phyloP scores from a whole-genome alignment of 2,329 filamentous ascomycete genomes.

The Penicillium sp. region DNA sequence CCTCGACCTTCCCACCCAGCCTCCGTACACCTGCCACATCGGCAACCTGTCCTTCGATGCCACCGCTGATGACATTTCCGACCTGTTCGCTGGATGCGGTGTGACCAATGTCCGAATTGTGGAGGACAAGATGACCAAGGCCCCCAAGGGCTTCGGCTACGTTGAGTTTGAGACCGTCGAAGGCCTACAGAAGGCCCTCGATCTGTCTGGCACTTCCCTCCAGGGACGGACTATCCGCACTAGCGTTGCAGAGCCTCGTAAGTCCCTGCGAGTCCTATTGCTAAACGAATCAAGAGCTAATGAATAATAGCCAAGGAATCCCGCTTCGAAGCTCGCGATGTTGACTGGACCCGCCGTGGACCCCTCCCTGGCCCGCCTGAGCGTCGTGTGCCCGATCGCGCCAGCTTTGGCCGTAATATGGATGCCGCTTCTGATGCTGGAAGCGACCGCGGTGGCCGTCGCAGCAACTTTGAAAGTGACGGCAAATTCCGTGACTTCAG shows the following conservation, averaged over 20 bases:
- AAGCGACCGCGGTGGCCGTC: constrained; percentile 60
- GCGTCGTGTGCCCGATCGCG: constrained; percentile 51
- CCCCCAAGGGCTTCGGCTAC: constrained; percentile 97
- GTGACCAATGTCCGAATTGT: constrained; percentile 92
- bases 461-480: constrained; percentile 65
- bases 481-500: constrained; percentile 73
- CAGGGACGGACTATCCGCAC: constrained; percentile 86
- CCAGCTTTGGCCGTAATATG: constrained; percentile 53
- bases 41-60: constrained; percentile 97
- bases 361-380: constrained; percentile 70
- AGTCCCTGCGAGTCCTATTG: constrained; percentile 11
- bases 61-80: constrained; percentile 71
- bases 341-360: constrained; percentile 92
- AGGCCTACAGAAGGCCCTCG: constrained; percentile 84
- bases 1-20: constrained; percentile 81
- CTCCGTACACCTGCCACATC: constrained; percentile 91
- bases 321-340: constrained; percentile 71
- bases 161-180: constrained; percentile 87
- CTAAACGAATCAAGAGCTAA: constrained; percentile 30
- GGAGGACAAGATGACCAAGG: constrained; percentile 87
- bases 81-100: constrained; percentile 79
- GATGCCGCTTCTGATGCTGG: constrained; percentile 52
- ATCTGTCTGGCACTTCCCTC: constrained; percentile 73
- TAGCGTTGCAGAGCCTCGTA: constrained; percentile 96
- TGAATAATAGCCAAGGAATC: constrained; percentile 66